Conservation (phyloP, 768 basidiomycete species). For the Panaeolus papilionaceus region DNA sequence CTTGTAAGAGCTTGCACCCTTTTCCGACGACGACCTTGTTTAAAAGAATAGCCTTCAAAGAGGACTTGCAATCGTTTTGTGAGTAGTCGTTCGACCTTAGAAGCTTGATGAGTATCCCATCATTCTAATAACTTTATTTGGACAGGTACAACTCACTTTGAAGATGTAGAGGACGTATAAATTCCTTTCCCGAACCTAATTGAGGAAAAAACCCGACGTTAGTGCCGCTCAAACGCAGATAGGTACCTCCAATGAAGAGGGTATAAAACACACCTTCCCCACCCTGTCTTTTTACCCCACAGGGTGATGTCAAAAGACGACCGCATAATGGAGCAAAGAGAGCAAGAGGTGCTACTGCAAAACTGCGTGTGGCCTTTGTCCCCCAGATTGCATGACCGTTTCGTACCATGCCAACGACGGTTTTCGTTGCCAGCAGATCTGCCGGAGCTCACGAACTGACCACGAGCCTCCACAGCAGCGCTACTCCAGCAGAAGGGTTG, state of each 20-base stretch:
- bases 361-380: slow-evolving; percentile 63
- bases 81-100: slow-evolving; percentile 74
- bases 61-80: slow-evolving; percentile 58
- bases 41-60: slow-evolving; percentile 68
- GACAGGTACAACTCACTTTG: slow-evolving; percentile 51
- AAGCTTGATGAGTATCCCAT: slow-evolving; percentile 1
- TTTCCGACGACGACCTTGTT: slow-evolving; percentile 79
- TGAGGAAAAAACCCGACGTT: neutral
- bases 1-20: slow-evolving; percentile 68
- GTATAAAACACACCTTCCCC: slow-evolving; percentile 59
- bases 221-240: slow-evolving; percentile 7
- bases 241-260: slow-evolving; percentile 17
- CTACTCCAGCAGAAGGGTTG: slow-evolving; percentile 35
- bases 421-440: slow-evolving; percentile 73
- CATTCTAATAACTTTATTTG: slow-evolving; percentile 3
- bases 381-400: slow-evolving; percentile 66
- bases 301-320: slow-evolving; percentile 69
- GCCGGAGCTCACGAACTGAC: slow-evolving; percentile 59
- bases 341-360: slow-evolving; percentile 63
- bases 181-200: slow-evolving; percentile 72
- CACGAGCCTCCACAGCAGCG: slow-evolving; percentile 60
- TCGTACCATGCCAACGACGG: slow-evolving; percentile 78
- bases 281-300: slow-evolving; percentile 74
- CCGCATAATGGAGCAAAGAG: slow-evolving; percentile 67
- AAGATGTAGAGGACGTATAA: slow-evolving; percentile 81